Evolutionary conservation across 1,284 basidiomycete species (phyloP), one percentile per base, ranked within the genome.

Genomic region (Polyporus tsugae): DNA sequence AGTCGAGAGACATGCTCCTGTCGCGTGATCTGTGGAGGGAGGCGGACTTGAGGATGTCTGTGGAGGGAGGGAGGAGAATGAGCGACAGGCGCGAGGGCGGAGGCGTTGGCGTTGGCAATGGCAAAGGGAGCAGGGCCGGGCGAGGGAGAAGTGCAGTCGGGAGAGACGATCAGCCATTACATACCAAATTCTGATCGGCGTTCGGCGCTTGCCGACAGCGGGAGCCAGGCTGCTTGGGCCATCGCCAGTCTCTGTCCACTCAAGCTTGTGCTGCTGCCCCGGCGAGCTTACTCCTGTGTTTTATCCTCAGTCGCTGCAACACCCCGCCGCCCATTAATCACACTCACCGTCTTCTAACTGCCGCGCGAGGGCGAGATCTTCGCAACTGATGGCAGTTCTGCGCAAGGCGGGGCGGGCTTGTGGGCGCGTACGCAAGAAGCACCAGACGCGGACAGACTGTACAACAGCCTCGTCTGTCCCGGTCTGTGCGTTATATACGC

Each of bases 1-100:
- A 91, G 78, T 91, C 89, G 77, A 91, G 82, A 61, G 85, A 84
- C 84, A 87, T 85, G 76, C 85, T 86, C 68, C 78, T 71, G 71
- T 77, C 75, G 70, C 74, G 73, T 60, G 70, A 58, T 75, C 82
- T 77, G 73, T 82, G 79, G 69, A 79, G 74, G 70, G 73, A 73
- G 49, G 78, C 76, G 67, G 82, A 80, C 75, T 87, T 86, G 77
- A 88, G 85, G 76, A 87, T 80, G 64, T 79, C 78, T 79, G 75
- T 36, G 35, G 39, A 57, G 44, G 44, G 61, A 17, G 65, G 15
- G 62, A n/a, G n/a, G n/a, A 29, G 35, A 22, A 41, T 61, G 62
- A 52, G 58, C 22, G 49, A 60, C 44, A 49, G 46, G 46, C 22
- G 46, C 22, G 36, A 60, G 66, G 60, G 69, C 55, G 60, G 59